Percentiles rank a stretch among this genome's conserved stretches.
These are phyloP conservation scores for Hypoxylon sp. DNA, from an alignment of 2,329 filamentous ascomycete genomes.

Conservation along the genomic window DNA sequence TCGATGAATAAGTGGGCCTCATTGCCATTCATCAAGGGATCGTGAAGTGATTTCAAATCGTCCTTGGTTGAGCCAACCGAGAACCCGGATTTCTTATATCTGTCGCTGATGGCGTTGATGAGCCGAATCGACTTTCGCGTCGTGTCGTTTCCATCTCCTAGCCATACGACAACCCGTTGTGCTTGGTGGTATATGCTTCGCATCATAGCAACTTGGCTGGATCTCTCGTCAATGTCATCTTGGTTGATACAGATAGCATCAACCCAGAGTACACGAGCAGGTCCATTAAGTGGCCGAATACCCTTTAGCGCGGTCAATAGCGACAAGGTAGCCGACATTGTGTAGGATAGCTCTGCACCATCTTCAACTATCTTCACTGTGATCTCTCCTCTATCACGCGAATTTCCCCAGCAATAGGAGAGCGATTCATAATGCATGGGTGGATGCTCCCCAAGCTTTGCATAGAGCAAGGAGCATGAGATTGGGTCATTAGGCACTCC, in stretches of 20 bases:
- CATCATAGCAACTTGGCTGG: slow-evolving; percentile 17
- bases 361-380: neutral
- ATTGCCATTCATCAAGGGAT: neutral
- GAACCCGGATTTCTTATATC: neutral
- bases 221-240: slow-evolving; percentile 4
- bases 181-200: slow-evolving; percentile 8
- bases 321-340: neutral
- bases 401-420: slow-evolving; percentile 16
- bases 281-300: slow-evolving; percentile 3
- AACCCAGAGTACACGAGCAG: slow-evolving; percentile 4
- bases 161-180: slow-evolving; percentile 4
- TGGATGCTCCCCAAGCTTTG: neutral
- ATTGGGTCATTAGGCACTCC: neutral
- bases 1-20: neutral
- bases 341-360: neutral
- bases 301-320: neutral
- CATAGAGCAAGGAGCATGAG: neutral
- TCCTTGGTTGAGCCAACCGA: neutral
- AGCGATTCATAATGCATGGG: slow-evolving; percentile 10
- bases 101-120: neutral
- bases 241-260: slow-evolving; percentile 18
- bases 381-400: neutral
- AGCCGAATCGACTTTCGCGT: neutral
- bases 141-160: neutral
- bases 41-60: neutral